phyloP scores from a whole-genome alignment of 371 early-diverging fungal genomes.

The Mucor circinelloides region DNA sequence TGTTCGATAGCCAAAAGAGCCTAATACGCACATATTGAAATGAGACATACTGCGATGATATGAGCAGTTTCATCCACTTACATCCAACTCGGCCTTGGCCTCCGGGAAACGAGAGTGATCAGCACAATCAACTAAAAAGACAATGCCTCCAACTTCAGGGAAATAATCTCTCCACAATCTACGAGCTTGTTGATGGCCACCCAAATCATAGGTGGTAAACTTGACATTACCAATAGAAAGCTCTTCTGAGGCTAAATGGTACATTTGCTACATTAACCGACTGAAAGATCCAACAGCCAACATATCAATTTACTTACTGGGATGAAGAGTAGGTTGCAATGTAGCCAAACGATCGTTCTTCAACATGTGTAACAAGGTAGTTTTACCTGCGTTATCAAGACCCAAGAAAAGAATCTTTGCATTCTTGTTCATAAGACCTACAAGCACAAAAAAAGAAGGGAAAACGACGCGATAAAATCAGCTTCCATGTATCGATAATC shows the following conservation, averaged over 20 bases:
- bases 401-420: constrained; percentile 99
- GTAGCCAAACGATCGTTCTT: constrained; percentile 98
- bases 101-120: constrained; percentile 87
- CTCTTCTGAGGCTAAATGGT: constrained; percentile 87
- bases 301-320: constrained; percentile 70
- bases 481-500: not conserved
- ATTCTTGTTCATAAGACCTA: constrained; percentile 97
- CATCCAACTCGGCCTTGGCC: constrained; percentile 94
- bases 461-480: not conserved
- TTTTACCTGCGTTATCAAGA: constrained; percentile 99
- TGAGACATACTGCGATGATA: not conserved
- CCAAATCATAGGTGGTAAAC: constrained; percentile 97
- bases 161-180: constrained; percentile 98
- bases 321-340: constrained; percentile 97
- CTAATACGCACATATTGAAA: constrained; percentile 38
- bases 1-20: constrained; percentile 92
- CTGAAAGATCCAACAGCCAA: not conserved
- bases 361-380: constrained; percentile 98
- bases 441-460: not conserved
- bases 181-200: constrained; percentile 96
- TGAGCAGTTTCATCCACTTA: constrained; percentile 39
- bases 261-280: not conserved
- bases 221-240: constrained; percentile 94
- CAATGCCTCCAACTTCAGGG: constrained; percentile 96
- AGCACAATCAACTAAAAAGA: constrained; percentile 94